These are phyloP conservation scores for Trypanosoma cruzi DNA, from an alignment of 208 protist species.

Conservation along the genomic window DNA sequence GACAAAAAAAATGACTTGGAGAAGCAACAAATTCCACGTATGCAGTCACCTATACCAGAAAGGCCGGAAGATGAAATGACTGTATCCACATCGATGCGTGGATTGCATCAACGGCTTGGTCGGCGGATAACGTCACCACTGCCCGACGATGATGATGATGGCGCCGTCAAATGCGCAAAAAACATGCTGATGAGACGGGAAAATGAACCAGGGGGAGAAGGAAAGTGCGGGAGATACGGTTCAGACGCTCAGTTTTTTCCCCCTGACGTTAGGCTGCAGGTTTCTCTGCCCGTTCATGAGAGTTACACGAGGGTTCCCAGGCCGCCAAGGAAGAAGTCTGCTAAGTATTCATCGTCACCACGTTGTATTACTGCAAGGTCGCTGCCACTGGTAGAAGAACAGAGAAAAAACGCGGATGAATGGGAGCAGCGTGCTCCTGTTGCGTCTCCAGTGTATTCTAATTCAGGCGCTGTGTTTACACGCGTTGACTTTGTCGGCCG, in stretches of 20 bases:
- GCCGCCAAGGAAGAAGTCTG: neutral
- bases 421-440: neutral
- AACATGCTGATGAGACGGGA: neutral
- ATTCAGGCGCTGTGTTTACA: neutral
- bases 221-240: neutral
- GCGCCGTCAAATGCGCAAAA: neutral
- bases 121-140: constrained; percentile 16
- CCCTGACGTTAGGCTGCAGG: neutral
- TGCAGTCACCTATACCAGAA: constrained; percentile 6
- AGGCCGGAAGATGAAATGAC: neutral
- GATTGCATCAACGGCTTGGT: neutral
- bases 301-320: neutral
- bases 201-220: neutral
- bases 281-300: neutral
- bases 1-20: neutral
- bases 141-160: neutral
- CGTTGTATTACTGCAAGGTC: neutral
- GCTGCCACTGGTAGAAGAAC: neutral
- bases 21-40: neutral
- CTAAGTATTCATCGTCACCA: neutral
- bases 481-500: neutral
- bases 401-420: neutral
- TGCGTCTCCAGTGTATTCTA: neutral
- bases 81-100: neutral
- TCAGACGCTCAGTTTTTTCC: neutral